Conservation (phyloP, 306 rosid genomes). For the Medicago ruthenica region DNA sequence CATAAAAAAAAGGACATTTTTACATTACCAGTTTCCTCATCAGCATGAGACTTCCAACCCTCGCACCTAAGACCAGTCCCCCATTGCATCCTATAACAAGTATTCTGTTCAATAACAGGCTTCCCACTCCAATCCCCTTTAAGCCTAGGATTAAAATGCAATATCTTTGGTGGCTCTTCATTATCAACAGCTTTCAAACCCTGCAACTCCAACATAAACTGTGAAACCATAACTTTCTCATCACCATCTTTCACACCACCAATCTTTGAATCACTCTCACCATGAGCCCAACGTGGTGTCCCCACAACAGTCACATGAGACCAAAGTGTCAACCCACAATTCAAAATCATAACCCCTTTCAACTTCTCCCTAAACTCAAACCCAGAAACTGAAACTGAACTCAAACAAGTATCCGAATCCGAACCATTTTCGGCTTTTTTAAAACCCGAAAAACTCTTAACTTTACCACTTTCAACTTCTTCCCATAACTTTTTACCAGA, state of each 20-base stretch:
- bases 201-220: conserved; percentile 92
- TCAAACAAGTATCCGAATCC: conserved; percentile 67
- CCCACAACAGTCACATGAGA: conserved; percentile 93
- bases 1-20: background rate
- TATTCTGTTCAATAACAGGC: conserved; percentile 90
- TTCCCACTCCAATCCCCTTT: conserved; percentile 94
- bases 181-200: conserved; percentile 91
- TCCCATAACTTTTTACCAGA: conserved; percentile 76
- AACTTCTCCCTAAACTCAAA: conserved; percentile 52
- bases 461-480: conserved; percentile 62
- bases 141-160: conserved; percentile 96
- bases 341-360: conserved; percentile 66
- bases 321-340: conserved; percentile 89
- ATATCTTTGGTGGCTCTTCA: conserved; percentile 89
- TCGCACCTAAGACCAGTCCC: conserved; percentile 84
- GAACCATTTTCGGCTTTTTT: conserved; percentile 60
- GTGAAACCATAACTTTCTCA: conserved; percentile 82
- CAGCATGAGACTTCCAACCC: conserved; percentile 87
- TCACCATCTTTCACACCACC: conserved; percentile 71
- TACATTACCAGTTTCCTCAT: conserved; percentile 74
- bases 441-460: conserved; percentile 16
- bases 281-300: conserved; percentile 86
- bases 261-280: conserved; percentile 78
- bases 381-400: conserved; percentile 68
- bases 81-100: conserved; percentile 97